Base-by-base conservation (phyloP, 306 rosid genomes). In the Vicia faba region DNA sequence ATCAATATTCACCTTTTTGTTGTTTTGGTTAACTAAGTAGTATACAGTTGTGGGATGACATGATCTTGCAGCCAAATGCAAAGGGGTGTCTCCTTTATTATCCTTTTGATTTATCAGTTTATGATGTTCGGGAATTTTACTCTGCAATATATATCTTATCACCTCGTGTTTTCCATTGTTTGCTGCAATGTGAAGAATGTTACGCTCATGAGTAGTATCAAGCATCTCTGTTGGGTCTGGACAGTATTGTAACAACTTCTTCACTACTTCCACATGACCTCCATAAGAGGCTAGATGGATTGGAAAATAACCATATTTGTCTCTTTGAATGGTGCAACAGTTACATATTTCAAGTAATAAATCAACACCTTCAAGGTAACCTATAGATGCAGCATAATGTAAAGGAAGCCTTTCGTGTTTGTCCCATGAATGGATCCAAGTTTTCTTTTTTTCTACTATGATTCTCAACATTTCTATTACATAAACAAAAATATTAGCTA, bases 321-420 rank as follows among this genome's bases (percentile, higher is more conserved):
- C 74, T 0, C n/a, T 51, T 28, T 9, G 11, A 59, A 59, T 61
- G n/a, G 15, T 36, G 13, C 61, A 66, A 0, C 44, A 33, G 2
- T 11, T 4, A 25, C 72, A 70, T 14, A 5, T 41, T 0, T 1
- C 31, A 19, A 71, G 15, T 7, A 83, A 20, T 6, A 13, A 0
- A 0, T 12, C 8, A 38, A 84, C 73, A 38, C 83, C 81, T 31
- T 78, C 61, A 0, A 4, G 13, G 50, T 12, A 84, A 43, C 85
- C 80, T 11, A 8, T 40, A 0, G 19, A 50, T 41, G 66, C 78
- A 4, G 81, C 85, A 5, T 2, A 12, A 66, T 57, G 79, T 8
- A 84, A 76, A 1, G 81, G 57, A 36, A 35, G 8, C 36, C 53
- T 69, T 8, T 19, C 14, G 2, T 68, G 0, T 29, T 5, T 3